These are phyloP conservation scores for Yamadazyma dushanensis DNA, from an alignment of 1,139 yeast species.

Conservation along the genomic window DNA sequence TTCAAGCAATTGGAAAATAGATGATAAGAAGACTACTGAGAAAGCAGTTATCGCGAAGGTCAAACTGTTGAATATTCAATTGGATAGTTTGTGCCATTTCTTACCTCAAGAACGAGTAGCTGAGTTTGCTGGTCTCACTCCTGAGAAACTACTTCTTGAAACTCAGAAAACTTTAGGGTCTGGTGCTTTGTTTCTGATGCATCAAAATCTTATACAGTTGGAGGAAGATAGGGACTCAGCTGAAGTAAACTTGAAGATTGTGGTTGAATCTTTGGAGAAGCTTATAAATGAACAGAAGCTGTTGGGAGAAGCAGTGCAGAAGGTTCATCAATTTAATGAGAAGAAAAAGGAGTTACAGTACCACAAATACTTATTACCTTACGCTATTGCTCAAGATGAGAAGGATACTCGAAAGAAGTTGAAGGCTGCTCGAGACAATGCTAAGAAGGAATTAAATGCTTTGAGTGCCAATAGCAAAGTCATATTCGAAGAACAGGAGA, in stretches of 20 bases:
- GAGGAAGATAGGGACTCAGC: constrained; percentile 42
- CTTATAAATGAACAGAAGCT: constrained; percentile 28
- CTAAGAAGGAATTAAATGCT: constrained; percentile 30
- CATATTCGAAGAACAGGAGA: neutral
- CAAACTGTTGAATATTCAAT: constrained; percentile 65
- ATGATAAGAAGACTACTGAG: constrained; percentile 47
- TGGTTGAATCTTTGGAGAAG: constrained; percentile 22
- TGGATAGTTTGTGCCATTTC: constrained; percentile 91
- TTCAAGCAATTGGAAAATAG: constrained; percentile 62
- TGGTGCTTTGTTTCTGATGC: constrained; percentile 55
- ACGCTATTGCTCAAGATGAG: constrained; percentile 58
- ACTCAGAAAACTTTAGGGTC: constrained; percentile 82
- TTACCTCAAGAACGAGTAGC: constrained; percentile 95
- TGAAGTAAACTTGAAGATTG: constrained; percentile 9
- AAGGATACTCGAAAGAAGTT: constrained; percentile 42
- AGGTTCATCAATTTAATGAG: constrained; percentile 38
- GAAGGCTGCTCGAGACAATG: constrained; percentile 42
- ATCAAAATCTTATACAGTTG: constrained; percentile 54
- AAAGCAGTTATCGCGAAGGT: constrained; percentile 47
- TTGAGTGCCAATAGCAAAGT: constrained; percentile 21
- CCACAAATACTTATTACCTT: constrained; percentile 58
- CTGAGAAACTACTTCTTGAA: constrained; percentile 71
- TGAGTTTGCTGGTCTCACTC: constrained; percentile 80
- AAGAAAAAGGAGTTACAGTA: constrained; percentile 44
- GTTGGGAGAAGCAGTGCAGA: constrained; percentile 38